Conservation (phyloP, 2,329 filamentous ascomycete species). For the Neospermospora avenae region DNA sequence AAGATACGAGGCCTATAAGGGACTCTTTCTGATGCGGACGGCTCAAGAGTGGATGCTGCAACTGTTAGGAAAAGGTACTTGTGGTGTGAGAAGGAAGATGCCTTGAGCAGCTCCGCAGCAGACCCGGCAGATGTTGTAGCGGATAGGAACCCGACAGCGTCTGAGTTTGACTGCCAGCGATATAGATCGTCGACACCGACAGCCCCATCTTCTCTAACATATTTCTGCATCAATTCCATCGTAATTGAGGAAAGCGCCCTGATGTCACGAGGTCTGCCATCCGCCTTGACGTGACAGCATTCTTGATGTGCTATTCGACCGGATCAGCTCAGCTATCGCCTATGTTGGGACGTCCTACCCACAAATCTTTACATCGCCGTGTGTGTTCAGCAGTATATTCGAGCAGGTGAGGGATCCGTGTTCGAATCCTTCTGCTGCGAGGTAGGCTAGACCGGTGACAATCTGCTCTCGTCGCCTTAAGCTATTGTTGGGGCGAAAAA, state of each 20-base stretch:
- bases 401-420: constrained; percentile 21
- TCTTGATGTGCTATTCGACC: constrained; percentile 18
- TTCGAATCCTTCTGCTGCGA: constrained; percentile 17
- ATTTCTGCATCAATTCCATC: constrained; percentile 26
- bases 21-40: constrained; percentile 12
- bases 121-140: constrained; percentile 30
- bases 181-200: constrained; percentile 35
- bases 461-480: constrained; percentile 10
- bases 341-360: constrained; percentile 4
- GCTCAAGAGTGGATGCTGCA: not conserved
- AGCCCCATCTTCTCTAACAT: constrained; percentile 35
- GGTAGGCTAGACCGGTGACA: constrained; percentile 15
- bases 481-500: not conserved
- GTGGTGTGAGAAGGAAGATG: too few relatives aligned
- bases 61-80: not conserved
- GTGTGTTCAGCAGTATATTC: constrained; percentile 20
- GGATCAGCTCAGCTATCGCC: constrained; percentile 9
- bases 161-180: constrained; percentile 32
- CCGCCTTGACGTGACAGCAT: constrained; percentile 15
- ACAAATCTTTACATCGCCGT: constrained; percentile 22
- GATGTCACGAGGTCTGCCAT: constrained; percentile 9
- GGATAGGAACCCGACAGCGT: constrained; percentile 35
- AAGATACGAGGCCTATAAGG: not conserved
- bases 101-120: constrained; percentile 15
- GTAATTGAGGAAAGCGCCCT: constrained; percentile 12